phyloP scores from a whole-genome alignment of 176 grass and related monocot species.

The Carex scoparia region DNA sequence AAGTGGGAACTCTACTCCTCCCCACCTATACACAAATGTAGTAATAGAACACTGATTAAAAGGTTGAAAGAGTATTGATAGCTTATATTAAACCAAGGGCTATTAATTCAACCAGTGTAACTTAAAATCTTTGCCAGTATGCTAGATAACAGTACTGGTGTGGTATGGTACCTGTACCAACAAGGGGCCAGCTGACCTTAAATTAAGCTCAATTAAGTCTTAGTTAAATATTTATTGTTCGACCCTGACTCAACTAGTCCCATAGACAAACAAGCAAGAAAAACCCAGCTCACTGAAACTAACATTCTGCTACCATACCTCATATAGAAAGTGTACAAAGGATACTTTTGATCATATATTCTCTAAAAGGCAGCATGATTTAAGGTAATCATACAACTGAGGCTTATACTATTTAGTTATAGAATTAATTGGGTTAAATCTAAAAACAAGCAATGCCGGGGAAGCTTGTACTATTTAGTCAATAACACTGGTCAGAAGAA shows the following conservation, averaged over 20 bases:
- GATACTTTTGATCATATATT: background rate
- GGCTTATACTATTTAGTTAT: slow-evolving; percentile 20
- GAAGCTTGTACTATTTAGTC: background rate
- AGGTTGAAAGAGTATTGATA: background rate
- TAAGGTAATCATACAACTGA: background rate
- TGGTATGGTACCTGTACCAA: background rate
- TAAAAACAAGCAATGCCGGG: background rate
- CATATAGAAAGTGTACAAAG: background rate
- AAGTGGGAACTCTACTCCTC: slow-evolving; percentile 73
- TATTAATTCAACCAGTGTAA: background rate
- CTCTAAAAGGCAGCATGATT: background rate
- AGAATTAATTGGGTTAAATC: slow-evolving; percentile 2
- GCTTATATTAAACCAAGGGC: background rate
- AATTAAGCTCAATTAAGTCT: background rate
- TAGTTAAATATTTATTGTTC: background rate
- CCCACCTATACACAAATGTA: slow-evolving; percentile 57
- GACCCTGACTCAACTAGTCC: background rate
- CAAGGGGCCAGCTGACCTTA: background rate
- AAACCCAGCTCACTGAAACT: background rate
- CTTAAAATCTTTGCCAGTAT: background rate
- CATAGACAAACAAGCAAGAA: background rate
- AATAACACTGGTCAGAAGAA: too few species aligned
- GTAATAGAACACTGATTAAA: background rate
- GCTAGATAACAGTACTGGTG: background rate
- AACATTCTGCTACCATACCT: background rate